Conservation (phyloP, 768 basidiomycete species). For the Tephrocybe sp. region DNA sequence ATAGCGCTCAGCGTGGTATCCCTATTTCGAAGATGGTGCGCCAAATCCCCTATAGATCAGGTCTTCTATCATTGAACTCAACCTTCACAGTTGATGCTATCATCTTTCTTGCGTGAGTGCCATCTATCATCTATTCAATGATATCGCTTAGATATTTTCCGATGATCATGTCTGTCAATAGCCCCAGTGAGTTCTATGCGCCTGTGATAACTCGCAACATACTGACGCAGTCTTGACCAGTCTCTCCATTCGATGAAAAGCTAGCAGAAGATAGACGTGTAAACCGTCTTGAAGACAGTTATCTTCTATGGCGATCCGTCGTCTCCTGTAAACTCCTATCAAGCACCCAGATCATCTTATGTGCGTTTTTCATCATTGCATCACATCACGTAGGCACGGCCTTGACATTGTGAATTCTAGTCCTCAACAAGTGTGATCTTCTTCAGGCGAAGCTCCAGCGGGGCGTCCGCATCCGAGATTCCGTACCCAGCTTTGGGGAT, state of each 20-base stretch:
- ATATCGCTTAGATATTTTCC: neutral
- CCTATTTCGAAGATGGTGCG: constrained; percentile 74
- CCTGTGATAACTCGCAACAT: constrained; percentile 1
- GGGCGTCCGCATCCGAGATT: constrained; percentile 63
- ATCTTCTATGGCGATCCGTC: constrained; percentile 74
- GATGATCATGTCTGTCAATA: constrained; percentile 15
- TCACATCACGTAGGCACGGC: neutral
- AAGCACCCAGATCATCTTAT: constrained; percentile 53
- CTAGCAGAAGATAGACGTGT: constrained; percentile 67
- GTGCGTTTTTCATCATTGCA: constrained; percentile 22
- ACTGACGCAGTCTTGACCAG: constrained; percentile 29
- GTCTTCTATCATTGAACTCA: neutral
- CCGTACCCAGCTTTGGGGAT: constrained; percentile 72
- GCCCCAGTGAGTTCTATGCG: constrained; percentile 38
- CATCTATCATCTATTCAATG: constrained; percentile 3
- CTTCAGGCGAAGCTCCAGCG: constrained; percentile 69
- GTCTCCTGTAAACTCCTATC: constrained; percentile 64
- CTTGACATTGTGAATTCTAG: constrained; percentile 21
- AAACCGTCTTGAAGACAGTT: constrained; percentile 77
- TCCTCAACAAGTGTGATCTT: constrained; percentile 72
- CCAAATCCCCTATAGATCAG: neutral
- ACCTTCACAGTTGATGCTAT: constrained; percentile 60
- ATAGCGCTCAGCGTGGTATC: constrained; percentile 74
- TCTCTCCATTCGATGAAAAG: constrained; percentile 81
- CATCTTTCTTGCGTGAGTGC: constrained; percentile 71